phyloP scores from a whole-genome alignment of 106 monocot species.

The Gastrodia elata region DNA sequence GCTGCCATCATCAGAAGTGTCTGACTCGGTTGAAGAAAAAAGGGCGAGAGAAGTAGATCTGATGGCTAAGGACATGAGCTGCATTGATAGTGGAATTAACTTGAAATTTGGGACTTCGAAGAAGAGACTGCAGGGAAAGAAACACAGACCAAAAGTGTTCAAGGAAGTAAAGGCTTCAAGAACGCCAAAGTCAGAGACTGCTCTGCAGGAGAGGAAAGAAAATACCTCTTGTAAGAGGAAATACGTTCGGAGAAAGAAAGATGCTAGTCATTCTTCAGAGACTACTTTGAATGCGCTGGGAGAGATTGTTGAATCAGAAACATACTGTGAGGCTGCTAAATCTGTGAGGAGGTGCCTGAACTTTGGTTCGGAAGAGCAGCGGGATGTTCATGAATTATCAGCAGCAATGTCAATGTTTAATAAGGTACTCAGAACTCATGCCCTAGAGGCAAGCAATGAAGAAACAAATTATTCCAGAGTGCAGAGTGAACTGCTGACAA shows the following conservation, averaged over 20 bases:
- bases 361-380: slow-evolving; percentile 30
- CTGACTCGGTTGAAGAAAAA: neutral
- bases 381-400: neutral
- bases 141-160: slow-evolving; percentile 74
- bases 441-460: neutral
- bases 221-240: slow-evolving; percentile 30
- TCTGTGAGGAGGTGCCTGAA: slow-evolving; percentile 44
- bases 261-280: neutral
- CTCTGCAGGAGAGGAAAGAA: slow-evolving; percentile 16
- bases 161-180: slow-evolving; percentile 45
- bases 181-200: slow-evolving; percentile 27
- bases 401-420: neutral
- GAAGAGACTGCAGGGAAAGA: slow-evolving; percentile 51
- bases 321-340: slow-evolving; percentile 1
- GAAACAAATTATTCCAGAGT: neutral
- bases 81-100: slow-evolving; percentile 23
- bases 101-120: slow-evolving; percentile 32
- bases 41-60: neutral
- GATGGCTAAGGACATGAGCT: slow-evolving; percentile 3
- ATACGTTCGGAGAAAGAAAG: slow-evolving; percentile 37
- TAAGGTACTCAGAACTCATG: neutral
- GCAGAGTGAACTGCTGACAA: slow-evolving; percentile 6
- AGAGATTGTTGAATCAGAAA: neutral
- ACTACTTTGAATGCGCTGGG: slow-evolving; percentile 4
- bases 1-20: neutral